Evolutionary conservation across 164 flowering plant species (phyloP), one percentile per base, ranked within the genome.

Genomic region (Euptelea pleiosperma): DNA sequence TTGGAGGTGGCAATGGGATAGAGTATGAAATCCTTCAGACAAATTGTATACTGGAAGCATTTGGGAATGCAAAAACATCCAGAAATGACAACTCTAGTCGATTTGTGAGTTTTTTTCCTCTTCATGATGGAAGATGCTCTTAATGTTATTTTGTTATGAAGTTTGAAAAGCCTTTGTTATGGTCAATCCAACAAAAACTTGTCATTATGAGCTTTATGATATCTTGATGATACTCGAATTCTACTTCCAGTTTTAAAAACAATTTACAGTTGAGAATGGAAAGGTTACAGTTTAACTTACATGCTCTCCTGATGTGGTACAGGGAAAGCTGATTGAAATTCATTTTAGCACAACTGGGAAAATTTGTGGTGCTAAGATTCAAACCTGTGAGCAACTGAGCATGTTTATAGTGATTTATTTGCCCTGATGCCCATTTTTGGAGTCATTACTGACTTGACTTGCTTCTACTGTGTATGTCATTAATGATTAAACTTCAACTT

Each of bases 1-100:
- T 85, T 71, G 82, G 91, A 51, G 87, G 93, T 60, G 84, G 75
- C 26, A 69, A 60, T 57, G 86, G 83, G n/a, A 60, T 83, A 52
- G 87, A 81, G 61, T 5, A 58, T 61, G 78, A 75, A 74, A 62
- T 90, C 49, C n/a, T 75, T 39, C 76, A 81, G 66, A 76, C 89
- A 15, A 85, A 77, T 71, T 63, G 57, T 69, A 82, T 90, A 51
- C 76, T 87, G 58, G 96, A 87, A 79, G 91, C 99, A 57, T 91
- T 94, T 87, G 99, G 99, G 29, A 91, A 94, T 76, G 96, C 99
- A 33, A 91, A 91, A 77, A 91, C 99, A 37, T 79, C 79, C 22
- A 80, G 78, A 59, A 89, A 91, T 78, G 79, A 76, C 69, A 94
- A 94, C 65, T 82, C 99, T 58, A 91, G 94, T 62, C 74, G 99